Conservation (phyloP, 1,284 basidiomycete species). For the Violaceomyces palustris region DNA sequence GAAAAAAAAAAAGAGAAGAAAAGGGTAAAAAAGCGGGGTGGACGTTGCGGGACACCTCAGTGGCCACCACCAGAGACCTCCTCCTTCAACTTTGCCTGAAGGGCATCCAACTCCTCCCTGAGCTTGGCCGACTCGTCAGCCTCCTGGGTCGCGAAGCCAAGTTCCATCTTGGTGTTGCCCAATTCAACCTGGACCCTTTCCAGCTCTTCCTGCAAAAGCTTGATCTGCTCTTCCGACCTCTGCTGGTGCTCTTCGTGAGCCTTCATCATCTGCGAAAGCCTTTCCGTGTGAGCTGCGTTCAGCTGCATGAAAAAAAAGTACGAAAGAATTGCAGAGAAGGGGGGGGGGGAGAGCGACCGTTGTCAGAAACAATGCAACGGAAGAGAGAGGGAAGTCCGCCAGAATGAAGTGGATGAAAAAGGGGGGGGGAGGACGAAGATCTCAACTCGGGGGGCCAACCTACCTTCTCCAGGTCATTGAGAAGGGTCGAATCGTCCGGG, state of each 20-base stretch:
- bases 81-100: constrained; percentile 13
- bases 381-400: neutral
- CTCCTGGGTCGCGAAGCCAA: constrained; percentile 15
- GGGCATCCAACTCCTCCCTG: constrained; percentile 14
- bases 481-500: constrained; percentile 15
- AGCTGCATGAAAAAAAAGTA: constrained; percentile 2
- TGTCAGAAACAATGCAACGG: neutral
- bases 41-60: too few species aligned
- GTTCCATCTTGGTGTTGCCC: constrained; percentile 26
- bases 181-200: constrained; percentile 14
- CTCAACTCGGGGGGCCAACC: neutral
- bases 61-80: too few species aligned
- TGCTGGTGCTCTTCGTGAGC: constrained; percentile 24
- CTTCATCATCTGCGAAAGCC: constrained; percentile 12
- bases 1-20: too few species aligned
- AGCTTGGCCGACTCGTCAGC: constrained; percentile 23
- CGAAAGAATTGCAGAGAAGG: neutral
- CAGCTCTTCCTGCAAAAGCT: constrained; percentile 12
- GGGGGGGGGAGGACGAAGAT: too few species aligned
- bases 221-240: constrained; percentile 6
- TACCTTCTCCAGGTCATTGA: constrained; percentile 20
- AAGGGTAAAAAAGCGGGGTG: too few species aligned
- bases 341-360: neutral
- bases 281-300: constrained; percentile 30
- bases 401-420: neutral